Base-by-base conservation (phyloP, 208 protist species). In the Balamuthia mandrillaris region DNA sequence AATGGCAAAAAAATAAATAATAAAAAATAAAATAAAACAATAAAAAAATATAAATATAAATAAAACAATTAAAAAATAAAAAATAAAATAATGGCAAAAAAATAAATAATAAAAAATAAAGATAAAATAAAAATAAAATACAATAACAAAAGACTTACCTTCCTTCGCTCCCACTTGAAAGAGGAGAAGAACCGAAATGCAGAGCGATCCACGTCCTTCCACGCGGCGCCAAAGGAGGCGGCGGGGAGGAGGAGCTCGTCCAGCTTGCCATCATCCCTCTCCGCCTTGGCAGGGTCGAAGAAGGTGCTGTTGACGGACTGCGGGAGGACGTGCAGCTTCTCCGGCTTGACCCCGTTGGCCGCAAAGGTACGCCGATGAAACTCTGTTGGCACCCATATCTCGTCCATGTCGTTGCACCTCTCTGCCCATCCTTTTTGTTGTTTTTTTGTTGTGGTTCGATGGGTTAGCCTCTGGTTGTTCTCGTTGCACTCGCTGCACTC, bases 91-190 rank as follows among this genome's bases (percentile, higher is more conserved):
- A n/a, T 56, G 18, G 18, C 49, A 18, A 27, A 27, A 18, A 56
- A n/a, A n/a, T 56, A 56, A 56, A 56, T n/a, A 56, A n/a, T 27
- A 18, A 27, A 27, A n/a, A 27, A 56, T 27, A n/a, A n/a, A 56
- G 49, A n/a, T 56, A 56, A 18, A n/a, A n/a, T n/a, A 27, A 27
- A 18, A 56, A n/a, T 18, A 27, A 39, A 39, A 70, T 49, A 39
- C 16, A 70, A n/a, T 18, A 56, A 49, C 31, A 18, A 49, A 49
- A n/a, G 24, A 18, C 24, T 70, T 56, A n/a, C 61, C 52, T 91
- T 91, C 9, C 88, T 75, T 1, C n/a, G 10, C 75, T 91, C 88
- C 88, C 86, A 90, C 63, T 91, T 91, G 87, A 89, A 89, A 21
- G 89, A 61, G 14, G 56, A 81, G 27, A 91, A 51, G 41, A 91